These are phyloP conservation scores for Monosporascus sp. DNA, from an alignment of 2,329 filamentous ascomycete genomes.

Conservation along the genomic window DNA sequence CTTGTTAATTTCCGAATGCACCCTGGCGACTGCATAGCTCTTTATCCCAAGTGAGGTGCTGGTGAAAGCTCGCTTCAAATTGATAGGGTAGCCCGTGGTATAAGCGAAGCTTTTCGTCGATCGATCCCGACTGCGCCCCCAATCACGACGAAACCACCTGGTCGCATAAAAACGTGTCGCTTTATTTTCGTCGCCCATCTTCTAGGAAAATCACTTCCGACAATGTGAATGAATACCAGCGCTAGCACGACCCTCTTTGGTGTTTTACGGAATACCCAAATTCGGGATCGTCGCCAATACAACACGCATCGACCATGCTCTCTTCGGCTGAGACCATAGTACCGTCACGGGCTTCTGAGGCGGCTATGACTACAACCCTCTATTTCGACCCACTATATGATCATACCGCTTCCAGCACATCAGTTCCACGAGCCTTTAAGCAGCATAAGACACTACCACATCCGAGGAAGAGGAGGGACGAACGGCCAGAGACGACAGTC, in stretches of 20 bases:
- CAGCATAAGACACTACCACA: conserved; percentile 35
- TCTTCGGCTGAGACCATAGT: conserved; percentile 22
- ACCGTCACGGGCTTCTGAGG: conserved; percentile 4
- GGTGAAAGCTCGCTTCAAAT: too few species aligned
- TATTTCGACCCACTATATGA: conserved; percentile 25
- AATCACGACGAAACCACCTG: too few species aligned
- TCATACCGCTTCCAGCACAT: conserved; percentile 17
- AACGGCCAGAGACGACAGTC: conserved; percentile 11
- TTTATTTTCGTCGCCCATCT: not conserved
- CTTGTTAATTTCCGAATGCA: not conserved
- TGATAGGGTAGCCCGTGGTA: too few species aligned
- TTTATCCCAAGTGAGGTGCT: too few species aligned
- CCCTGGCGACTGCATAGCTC: too few species aligned
- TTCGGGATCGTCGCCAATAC: not conserved
- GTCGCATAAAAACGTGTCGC: too few species aligned
- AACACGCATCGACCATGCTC: conserved; percentile 18
- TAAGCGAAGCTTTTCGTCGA: too few species aligned
- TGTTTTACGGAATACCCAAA: conserved; percentile 5
- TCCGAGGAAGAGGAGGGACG: conserved; percentile 20
- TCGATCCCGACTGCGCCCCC: too few species aligned
- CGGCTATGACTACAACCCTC: conserved; percentile 12
- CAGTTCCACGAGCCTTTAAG: conserved; percentile 28
- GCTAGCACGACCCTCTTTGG: conserved; percentile 15
- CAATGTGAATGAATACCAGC: conserved; percentile 16
- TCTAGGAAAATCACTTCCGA: conserved; percentile 1